Conservation (phyloP, 441 rosid species). For the Populus tomentosa region DNA sequence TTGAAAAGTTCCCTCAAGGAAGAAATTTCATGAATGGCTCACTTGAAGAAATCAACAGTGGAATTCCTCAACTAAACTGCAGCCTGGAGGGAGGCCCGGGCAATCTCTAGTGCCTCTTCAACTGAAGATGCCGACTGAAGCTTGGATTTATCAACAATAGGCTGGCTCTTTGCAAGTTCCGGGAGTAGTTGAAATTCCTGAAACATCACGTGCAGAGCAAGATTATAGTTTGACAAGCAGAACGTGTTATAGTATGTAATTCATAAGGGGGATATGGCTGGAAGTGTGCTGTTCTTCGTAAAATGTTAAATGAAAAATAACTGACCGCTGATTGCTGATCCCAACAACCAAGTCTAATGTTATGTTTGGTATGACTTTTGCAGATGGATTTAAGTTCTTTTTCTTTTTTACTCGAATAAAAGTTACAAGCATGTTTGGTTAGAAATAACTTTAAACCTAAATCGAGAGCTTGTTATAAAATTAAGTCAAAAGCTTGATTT, state of each 20-base stretch:
- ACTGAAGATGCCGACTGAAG: conserved; percentile 79
- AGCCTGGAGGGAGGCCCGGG: conserved; percentile 40
- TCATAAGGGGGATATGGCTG: too few species aligned
- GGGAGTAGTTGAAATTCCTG: conserved; percentile 92
- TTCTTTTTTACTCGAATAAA: too few species aligned
- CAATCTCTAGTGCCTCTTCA: conserved; percentile 79
- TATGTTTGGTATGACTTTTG: too few species aligned
- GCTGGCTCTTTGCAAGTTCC: conserved; percentile 73
- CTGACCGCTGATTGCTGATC: neutral
- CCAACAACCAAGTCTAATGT: neutral
- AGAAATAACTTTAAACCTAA: neutral
- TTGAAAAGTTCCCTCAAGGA: neutral
- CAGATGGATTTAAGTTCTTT: too few species aligned
- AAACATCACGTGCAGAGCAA: neutral
- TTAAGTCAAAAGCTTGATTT: too few species aligned
- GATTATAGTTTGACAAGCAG: neutral
- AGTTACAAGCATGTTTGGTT: too few species aligned
- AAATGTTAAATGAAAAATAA: neutral
- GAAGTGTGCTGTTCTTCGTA: too few species aligned
- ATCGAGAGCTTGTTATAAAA: too few species aligned
- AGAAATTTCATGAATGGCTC: neutral
- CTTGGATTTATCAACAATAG: conserved; percentile 60
- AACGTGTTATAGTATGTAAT: neutral
- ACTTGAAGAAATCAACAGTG: neutral
- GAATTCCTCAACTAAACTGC: conserved; percentile 15